These are phyloP conservation scores for Astrothelium macrocarpum DNA, from an alignment of 495 filamentous ascomycete genomes.

Conservation along the genomic window DNA sequence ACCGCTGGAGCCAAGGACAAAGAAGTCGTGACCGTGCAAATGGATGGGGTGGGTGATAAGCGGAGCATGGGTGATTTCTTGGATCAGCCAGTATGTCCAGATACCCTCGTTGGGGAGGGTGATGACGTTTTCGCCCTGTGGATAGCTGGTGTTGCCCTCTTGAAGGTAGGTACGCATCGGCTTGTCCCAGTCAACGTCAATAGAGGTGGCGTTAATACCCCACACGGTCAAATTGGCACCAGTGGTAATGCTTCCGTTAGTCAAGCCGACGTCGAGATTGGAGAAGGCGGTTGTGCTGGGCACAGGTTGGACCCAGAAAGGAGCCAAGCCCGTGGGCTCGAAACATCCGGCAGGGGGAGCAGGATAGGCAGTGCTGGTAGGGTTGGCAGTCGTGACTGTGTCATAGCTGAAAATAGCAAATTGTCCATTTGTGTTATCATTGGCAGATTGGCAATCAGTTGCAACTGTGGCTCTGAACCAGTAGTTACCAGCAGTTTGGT, in stretches of 20 bases:
- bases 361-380: constrained; percentile 13
- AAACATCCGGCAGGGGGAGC: constrained; percentile 21
- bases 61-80: constrained; percentile 9
- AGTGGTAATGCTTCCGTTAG: constrained; percentile 14
- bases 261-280: constrained; percentile 11
- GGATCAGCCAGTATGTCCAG: constrained; percentile 33
- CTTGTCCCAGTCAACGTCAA: constrained; percentile 23
- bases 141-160: constrained; percentile 24
- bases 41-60: constrained; percentile 34
- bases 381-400: constrained; percentile 16
- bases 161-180: constrained; percentile 17
- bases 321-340: constrained; percentile 24
- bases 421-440: constrained; percentile 3
- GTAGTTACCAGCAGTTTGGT: constrained; percentile 29
- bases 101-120: constrained; percentile 15
- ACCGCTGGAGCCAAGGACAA: constrained; percentile 24
- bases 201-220: constrained; percentile 24
- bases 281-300: constrained; percentile 1
- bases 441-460: constrained; percentile 14
- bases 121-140: constrained; percentile 22
- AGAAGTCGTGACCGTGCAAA: constrained; percentile 37
- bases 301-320: constrained; percentile 19
- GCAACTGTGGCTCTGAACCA: constrained; percentile 30
- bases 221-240: constrained; percentile 26
- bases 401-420: constrained; percentile 29